Evolutionary conservation across 106 monocot species (phyloP).

Genomic region (Iris macrosiphon): DNA sequence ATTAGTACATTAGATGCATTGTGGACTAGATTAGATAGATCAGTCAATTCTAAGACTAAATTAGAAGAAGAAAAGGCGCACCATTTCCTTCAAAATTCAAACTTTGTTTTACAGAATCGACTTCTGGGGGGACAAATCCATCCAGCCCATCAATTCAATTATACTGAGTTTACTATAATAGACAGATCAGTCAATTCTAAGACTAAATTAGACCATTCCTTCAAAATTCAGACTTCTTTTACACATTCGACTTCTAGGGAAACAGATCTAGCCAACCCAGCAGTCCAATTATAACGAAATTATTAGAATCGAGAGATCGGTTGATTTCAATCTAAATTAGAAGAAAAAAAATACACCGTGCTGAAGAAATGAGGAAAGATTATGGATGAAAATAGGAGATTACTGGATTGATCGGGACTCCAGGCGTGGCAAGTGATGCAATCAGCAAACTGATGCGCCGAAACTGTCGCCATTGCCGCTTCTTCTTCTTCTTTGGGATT

Average conservation of each 20-base stretch:
- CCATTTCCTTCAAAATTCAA: too few species aligned
- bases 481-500: not conserved
- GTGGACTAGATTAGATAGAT: too few species aligned
- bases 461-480: slow-evolving; percentile 43
- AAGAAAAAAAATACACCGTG: not conserved
- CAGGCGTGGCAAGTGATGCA: slow-evolving; percentile 85
- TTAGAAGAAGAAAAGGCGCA: too few species aligned
- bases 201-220: too few species aligned
- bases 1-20: too few species aligned
- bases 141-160: too few species aligned
- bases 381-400: not conserved
- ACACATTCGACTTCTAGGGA: not conserved
- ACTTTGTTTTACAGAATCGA: too few species aligned
- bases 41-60: too few species aligned
- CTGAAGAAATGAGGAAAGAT: too few species aligned
- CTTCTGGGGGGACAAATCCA: too few species aligned
- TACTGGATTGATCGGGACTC: slow-evolving; percentile 64
- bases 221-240: not conserved
- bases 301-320: not conserved
- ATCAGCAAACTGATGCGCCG: slow-evolving; percentile 56
- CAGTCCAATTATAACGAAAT: not conserved
- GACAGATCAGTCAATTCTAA: too few species aligned
- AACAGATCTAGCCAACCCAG: not conserved
- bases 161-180: too few species aligned
- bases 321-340: not conserved